Conservation (phyloP, 2,329 filamentous ascomycete species). For the Ophiostoma perfectum region DNA sequence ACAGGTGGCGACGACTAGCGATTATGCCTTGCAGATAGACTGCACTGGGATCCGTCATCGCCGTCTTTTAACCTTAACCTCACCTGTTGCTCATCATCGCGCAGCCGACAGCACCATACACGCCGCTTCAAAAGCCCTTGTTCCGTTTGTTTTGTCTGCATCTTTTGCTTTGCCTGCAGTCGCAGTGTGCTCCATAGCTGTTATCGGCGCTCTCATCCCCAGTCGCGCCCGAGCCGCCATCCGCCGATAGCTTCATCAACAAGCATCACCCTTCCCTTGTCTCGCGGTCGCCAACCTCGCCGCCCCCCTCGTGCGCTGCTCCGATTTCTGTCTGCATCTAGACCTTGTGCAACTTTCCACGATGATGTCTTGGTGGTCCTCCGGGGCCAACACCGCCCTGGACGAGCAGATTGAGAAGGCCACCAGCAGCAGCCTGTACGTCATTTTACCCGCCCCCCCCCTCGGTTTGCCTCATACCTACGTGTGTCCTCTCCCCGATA, state of each 20-base stretch:
- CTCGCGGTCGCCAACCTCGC: background rate
- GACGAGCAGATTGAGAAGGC: constrained; percentile 97
- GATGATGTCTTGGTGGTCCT: constrained; percentile 96
- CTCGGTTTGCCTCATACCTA: too few species aligned
- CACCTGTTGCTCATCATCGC: background rate
- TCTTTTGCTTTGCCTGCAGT: too few species aligned
- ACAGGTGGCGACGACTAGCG: constrained; percentile 1
- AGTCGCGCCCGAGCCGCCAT: background rate
- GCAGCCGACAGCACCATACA: background rate
- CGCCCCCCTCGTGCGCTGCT: background rate
- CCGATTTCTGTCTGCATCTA: background rate
- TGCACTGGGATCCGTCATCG: background rate
- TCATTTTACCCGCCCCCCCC: background rate
- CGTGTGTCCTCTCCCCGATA: background rate
- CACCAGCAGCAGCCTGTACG: constrained; percentile 87
- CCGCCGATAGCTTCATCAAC: background rate
- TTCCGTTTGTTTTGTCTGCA: background rate
- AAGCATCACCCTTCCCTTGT: background rate
- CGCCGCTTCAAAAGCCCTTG: background rate
- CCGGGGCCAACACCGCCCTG: constrained; percentile 79
- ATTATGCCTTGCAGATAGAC: background rate
- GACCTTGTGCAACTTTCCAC: constrained; percentile 23
- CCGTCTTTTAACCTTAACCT: background rate
- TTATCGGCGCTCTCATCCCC: background rate
- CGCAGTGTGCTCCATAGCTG: background rate